phyloP scores from a whole-genome alignment of 495 filamentous ascomycete genomes.

The Penicillium maclennaniae region DNA sequence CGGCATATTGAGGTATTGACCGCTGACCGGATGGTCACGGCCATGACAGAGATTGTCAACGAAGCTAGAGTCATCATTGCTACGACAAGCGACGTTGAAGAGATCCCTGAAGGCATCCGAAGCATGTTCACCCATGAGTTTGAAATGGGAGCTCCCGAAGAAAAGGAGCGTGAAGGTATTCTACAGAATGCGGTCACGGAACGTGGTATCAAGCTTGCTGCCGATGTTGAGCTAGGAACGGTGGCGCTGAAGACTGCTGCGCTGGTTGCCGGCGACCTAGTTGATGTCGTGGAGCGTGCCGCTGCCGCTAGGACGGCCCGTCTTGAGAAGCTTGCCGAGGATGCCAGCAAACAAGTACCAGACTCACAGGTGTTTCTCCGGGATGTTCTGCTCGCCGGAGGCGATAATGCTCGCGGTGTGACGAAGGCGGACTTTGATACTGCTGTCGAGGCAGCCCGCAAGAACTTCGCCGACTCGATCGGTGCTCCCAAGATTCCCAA shows the following conservation, averaged over 20 bases:
- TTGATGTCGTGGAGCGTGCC: slow-evolving; percentile 91
- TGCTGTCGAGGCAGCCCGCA: slow-evolving; percentile 88
- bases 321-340: slow-evolving; percentile 62
- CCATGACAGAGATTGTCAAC: slow-evolving; percentile 72
- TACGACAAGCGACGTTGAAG: slow-evolving; percentile 91
- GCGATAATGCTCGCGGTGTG: slow-evolving; percentile 68
- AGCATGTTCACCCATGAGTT: slow-evolving; percentile 94
- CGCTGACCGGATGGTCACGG: slow-evolving; percentile 79
- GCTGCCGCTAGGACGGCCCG: slow-evolving; percentile 68
- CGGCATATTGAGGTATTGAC: slow-evolving; percentile 87
- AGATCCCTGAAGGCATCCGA: slow-evolving; percentile 83
- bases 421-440: slow-evolving; percentile 85
- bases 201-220: slow-evolving; percentile 64
- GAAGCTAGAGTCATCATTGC: slow-evolving; percentile 78
- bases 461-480: slow-evolving; percentile 96
- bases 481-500: slow-evolving; percentile 98
- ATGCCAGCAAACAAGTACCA: slow-evolving; percentile 30
- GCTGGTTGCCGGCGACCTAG: slow-evolving; percentile 87
- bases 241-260: slow-evolving; percentile 95
- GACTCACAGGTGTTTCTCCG: slow-evolving; percentile 56
- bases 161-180: slow-evolving; percentile 86
- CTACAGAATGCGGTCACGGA: slow-evolving; percentile 72
- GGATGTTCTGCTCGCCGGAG: slow-evolving; percentile 88
- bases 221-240: slow-evolving; percentile 74
- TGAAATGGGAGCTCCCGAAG: slow-evolving; percentile 89